These are phyloP conservation scores for Aspergillus sp. DNA, from an alignment of 2,329 filamentous ascomycete genomes.

Conservation along the genomic window DNA sequence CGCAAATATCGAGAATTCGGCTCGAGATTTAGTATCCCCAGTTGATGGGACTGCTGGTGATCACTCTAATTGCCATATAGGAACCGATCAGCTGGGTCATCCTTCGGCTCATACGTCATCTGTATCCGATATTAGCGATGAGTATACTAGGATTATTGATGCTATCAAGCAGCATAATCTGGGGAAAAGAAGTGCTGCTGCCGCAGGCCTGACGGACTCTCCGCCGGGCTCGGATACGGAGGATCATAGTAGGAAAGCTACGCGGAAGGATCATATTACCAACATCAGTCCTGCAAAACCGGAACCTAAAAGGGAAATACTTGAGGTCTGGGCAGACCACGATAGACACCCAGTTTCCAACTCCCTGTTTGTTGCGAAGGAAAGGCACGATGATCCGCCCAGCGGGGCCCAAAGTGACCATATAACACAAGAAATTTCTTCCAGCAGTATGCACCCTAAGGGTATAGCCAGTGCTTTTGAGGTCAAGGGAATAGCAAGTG, in stretches of 20 bases:
- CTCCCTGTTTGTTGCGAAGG: background rate
- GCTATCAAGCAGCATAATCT: background rate
- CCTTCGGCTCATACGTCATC: background rate
- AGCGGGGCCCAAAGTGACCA: background rate
- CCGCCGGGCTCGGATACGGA: slow-evolving; percentile 29
- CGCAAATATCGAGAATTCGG: background rate
- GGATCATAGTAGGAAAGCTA: background rate
- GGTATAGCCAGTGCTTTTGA: background rate
- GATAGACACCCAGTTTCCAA: too few relatives aligned
- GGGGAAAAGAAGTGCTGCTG: slow-evolving; percentile 30
- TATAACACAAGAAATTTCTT: background rate
- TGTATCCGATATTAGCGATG: background rate
- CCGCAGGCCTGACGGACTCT: slow-evolving; percentile 27
- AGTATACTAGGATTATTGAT: background rate
- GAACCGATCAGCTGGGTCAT: background rate
- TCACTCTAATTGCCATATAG: background rate
- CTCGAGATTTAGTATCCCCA: background rate
- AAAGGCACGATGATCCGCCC: background rate
- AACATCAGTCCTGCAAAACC: background rate
- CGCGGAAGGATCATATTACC: background rate
- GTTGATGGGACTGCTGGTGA: background rate
- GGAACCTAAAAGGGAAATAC: background rate
- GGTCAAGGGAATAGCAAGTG: background rate
- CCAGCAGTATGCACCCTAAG: background rate
- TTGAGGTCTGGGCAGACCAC: background rate